Evolutionary conservation across 768 basidiomycete genomes (phyloP), one percentile per base, ranked within the genome.

Genomic region (Amanita pallidorosea): DNA sequence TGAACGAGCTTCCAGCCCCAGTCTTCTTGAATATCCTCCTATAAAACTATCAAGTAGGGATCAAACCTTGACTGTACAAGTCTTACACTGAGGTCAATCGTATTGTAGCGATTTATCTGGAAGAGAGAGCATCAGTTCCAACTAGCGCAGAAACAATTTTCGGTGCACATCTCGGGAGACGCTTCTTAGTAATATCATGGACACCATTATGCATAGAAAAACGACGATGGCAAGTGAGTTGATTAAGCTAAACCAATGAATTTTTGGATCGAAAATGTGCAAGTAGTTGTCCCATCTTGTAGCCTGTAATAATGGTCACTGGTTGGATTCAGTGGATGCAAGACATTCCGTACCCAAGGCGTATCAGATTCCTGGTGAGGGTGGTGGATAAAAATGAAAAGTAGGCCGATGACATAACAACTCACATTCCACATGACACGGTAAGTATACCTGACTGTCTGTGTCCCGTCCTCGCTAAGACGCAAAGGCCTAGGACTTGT

Each of bases 1-100:
- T 96, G 92, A 20, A 98, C 83, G 15, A 98, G 78, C 62, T 98
- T 98, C 95, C 95, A 98, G 2, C 95, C 95, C 79, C 85, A 95
- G 58, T 98, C 95, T 69, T 98, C 95, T 65, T 94, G 91, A 2
- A 96, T 88, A 59, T 95, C 92, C 61, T 95, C 92, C 88, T 91
- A 56, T 15, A 52, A 17, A 43, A 53, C 31, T 20, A 38, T 45
- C 51, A 11, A 23, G 22, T 55, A 34, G 20, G 13, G 36, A 41
- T 35, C 4, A 43, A 27, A 43, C 18, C 25, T 7, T 41, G 42
- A 49, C 12, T 15, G 35, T 23, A 11, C 25, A 40, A 50, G 6
- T 63, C 80, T 57, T 63, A 90, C 89, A 55, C 85, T 88, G 35
- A 96, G 69, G 62, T 96, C 94, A 50, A 94, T 86, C 2, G 90